These are phyloP conservation scores for Neocatenulostroma microsporum DNA, from an alignment of 2,329 filamentous ascomycete genomes.

Conservation along the genomic window DNA sequence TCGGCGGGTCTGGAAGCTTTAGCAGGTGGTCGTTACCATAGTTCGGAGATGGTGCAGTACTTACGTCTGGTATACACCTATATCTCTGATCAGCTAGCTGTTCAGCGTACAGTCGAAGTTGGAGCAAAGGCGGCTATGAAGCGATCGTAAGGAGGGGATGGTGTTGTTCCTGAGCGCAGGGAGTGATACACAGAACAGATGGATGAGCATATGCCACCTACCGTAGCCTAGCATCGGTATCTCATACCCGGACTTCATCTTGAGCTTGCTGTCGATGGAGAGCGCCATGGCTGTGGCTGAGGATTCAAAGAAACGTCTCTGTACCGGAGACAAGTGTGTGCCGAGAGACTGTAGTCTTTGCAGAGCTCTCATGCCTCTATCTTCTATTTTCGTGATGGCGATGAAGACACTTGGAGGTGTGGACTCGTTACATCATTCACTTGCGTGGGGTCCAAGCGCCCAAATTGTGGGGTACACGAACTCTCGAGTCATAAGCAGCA, in stretches of 20 bases:
- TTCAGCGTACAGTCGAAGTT: too few relatives aligned
- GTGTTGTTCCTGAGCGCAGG: too few relatives aligned
- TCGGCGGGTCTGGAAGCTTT: slow-evolving; percentile 48
- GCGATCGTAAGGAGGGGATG: too few relatives aligned
- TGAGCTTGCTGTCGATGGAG: slow-evolving; percentile 42
- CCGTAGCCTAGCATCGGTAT: slow-evolving; percentile 55
- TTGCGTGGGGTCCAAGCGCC: too few relatives aligned
- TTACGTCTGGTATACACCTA: slow-evolving; percentile 31
- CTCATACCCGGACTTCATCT: slow-evolving; percentile 52
- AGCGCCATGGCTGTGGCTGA: slow-evolving; percentile 34
- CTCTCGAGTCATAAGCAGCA: too few relatives aligned
- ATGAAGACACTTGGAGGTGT: too few relatives aligned
- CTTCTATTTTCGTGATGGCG: too few relatives aligned
- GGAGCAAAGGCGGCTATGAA: too few relatives aligned
- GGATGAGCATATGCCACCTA: too few relatives aligned
- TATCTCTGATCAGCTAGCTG: slow-evolving; percentile 1
- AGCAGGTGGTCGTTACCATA: slow-evolving; percentile 3
- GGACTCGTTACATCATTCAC: too few relatives aligned
- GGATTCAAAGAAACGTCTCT: slow-evolving; percentile 12
- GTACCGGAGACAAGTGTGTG: slow-evolving; percentile 2
- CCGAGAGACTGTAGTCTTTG: slow-evolving; percentile 1
- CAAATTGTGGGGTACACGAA: too few relatives aligned
- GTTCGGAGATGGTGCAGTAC: slow-evolving; percentile 9
- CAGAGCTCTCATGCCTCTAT: slow-evolving; percentile 8
- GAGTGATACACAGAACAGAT: too few relatives aligned